phyloP scores from a whole-genome alignment of 1,139 yeast genomes.

The Zygosaccharomyces pseudobailii region DNA sequence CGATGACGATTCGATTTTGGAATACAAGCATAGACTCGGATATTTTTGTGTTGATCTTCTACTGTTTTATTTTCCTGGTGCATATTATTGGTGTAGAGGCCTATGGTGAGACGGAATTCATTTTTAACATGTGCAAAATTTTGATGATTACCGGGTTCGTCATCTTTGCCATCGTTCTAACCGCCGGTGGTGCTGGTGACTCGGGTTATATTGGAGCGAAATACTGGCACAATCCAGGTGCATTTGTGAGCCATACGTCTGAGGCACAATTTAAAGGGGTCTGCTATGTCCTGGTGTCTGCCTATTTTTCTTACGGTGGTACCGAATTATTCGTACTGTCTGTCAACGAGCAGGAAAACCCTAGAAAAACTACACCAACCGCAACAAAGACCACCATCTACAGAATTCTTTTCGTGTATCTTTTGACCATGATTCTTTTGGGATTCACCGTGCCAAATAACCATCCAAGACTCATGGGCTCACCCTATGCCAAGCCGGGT shows the following conservation, averaged over 20 bases:
- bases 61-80: constrained; percentile 47
- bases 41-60: constrained; percentile 61
- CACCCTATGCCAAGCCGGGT: constrained; percentile 1
- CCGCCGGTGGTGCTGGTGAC: constrained; percentile 61
- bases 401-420: constrained; percentile 67
- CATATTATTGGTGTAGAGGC: constrained; percentile 64
- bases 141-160: constrained; percentile 59
- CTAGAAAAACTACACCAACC: constrained; percentile 63
- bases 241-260: constrained; percentile 34
- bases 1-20: constrained; percentile 69
- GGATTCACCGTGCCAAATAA: constrained; percentile 47
- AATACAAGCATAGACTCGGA: constrained; percentile 52
- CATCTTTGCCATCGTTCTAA: constrained; percentile 53
- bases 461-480: constrained; percentile 42
- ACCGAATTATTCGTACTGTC: constrained; percentile 78
- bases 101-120: constrained; percentile 70
- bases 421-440: constrained; percentile 51
- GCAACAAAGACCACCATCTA: constrained; percentile 68
- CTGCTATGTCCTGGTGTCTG: constrained; percentile 72
- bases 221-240: constrained; percentile 59
- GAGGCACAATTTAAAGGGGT: constrained; percentile 60
- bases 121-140: constrained; percentile 52
- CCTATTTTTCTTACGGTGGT: constrained; percentile 83
- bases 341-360: constrained; percentile 76
- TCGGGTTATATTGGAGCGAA: constrained; percentile 57